A percentile compares a stretch with the other conserved stretches of the same genome.
phyloP scores from a whole-genome alignment of 2,329 filamentous ascomycete genomes.

The Xylogone sp. region DNA sequence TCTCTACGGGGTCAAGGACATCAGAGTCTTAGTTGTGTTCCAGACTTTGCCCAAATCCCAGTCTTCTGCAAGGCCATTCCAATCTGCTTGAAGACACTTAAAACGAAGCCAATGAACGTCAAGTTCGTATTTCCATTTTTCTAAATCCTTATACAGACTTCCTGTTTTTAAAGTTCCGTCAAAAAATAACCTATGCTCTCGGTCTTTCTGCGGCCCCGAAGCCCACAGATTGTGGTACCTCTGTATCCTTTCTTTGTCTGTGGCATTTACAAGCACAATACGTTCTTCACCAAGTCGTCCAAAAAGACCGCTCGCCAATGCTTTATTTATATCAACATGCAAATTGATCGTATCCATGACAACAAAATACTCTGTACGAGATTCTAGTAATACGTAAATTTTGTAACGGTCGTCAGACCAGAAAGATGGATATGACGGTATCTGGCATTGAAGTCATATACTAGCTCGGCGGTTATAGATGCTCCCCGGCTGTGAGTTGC shows the following conservation, averaged over 20 bases:
- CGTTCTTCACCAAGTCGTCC: constrained; percentile 1
- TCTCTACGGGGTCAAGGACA: not conserved
- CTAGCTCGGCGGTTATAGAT: not conserved
- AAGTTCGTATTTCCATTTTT: not conserved
- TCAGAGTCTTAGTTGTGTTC: not conserved
- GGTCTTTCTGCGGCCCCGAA: not conserved
- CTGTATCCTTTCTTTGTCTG: not conserved
- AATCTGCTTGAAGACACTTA: not conserved
- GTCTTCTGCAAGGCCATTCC: not conserved
- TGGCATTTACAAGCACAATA: not conserved
- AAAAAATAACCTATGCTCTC: not conserved
- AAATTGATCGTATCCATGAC: not conserved
- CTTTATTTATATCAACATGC: not conserved
- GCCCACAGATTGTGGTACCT: not conserved
- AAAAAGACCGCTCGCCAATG: not conserved
- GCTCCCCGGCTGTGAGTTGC: not conserved
- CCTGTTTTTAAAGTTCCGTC: not conserved
- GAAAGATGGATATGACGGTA: not conserved
- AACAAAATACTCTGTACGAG: not conserved
- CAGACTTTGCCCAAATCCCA: not conserved
- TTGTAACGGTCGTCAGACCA: not conserved
- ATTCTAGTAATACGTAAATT: not conserved
- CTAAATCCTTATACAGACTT: not conserved
- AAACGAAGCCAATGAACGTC: not conserved
- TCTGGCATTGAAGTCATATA: not conserved